Base-by-base conservation (phyloP, 306 rosid genomes). In the Ormosia emarginata region DNA sequence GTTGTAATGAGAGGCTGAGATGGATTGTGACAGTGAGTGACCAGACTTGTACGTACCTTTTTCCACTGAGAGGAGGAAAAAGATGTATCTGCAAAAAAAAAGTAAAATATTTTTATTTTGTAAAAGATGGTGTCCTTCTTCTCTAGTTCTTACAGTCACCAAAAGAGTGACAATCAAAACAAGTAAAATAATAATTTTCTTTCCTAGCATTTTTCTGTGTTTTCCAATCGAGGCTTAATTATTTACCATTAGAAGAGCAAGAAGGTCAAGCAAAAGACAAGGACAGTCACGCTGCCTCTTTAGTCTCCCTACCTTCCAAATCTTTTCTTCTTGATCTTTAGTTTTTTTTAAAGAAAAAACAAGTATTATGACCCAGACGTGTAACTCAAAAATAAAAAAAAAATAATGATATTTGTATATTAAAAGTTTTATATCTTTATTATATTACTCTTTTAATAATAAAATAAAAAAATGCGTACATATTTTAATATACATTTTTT, bases 1-100 rank as follows among this genome's bases (percentile, higher is more conserved):
- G 75, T 81, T 76, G 84, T 82, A 86, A 11, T 67, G 71, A 68
- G 70, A 69, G 24, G 65, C 50, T 70, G 56, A 44, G 81, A 79
- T 69, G 61, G 86, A 82, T 58, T 40, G 85, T 68, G 91, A 79
- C 76, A 75, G 78, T 47, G 82, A 77, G 81, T 81, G 86, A 89
- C 80, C 69, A 75, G 49, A 81, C 84, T 24, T 24, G 39, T 67
- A 71, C 68, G 1, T 59, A 41, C 41, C 57, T 63, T 57, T 76
- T 78, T 32, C 71, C 46, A 50, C 40, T 40, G 37, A 29, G 24
- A 24, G 70, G 67, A 5, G 15, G 56, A 77, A 80, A 87, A 84
- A 18, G 67, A 84, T 64, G 65, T 78, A 39, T 70, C 82, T 74
- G 78, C 73, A 78, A 64, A 75, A 10, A 61, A 15, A 4, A 24